Evolutionary conservation across 208 protist genomes (phyloP).

Genomic region (Herpetomonas tarakana): DNA sequence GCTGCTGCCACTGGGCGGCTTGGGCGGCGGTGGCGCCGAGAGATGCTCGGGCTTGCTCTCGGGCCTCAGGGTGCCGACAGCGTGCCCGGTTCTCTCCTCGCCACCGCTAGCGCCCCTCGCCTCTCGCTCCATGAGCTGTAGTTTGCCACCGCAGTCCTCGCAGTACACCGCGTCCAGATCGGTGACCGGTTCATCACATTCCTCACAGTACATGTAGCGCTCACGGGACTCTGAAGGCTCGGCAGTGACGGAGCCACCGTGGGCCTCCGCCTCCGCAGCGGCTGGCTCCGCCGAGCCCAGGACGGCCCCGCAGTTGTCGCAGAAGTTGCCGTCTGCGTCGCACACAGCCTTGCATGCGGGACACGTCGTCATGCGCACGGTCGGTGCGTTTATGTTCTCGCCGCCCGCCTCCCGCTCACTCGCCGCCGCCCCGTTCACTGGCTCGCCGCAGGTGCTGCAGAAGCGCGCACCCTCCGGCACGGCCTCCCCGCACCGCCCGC

Average conservation of each 20-base stretch:
- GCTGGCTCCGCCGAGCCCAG: conserved; percentile 41
- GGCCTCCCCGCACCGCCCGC: conserved; percentile 57
- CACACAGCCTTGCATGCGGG: conserved; percentile 67
- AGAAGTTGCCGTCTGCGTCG: conserved; percentile 84
- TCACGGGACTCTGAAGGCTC: no score
- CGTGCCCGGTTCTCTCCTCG: no score
- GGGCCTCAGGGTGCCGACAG: no score
- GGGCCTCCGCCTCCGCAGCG: background rate
- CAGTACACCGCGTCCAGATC: conserved; percentile 61
- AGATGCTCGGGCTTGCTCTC: no score
- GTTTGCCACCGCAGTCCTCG: conserved; percentile 72
- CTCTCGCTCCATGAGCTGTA: conserved; percentile 20
- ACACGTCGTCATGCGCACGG: conserved; percentile 47
- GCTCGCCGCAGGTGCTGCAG: conserved; percentile 75
- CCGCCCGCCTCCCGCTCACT: conserved; percentile 34
- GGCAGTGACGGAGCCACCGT: background rate
- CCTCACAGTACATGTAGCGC: conserved; percentile 58
- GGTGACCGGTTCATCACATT: conserved; percentile 41
- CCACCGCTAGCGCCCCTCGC: no score
- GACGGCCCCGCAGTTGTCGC: conserved; percentile 80
- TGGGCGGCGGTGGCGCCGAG: background rate
- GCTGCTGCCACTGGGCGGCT: no score
- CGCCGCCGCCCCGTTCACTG: conserved; percentile 45
- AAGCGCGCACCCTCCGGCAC: conserved; percentile 76
- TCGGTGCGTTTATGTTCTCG: conserved; percentile 43